Evolutionary conservation across 345 rosid species (phyloP).

Genomic region (Citrus hindsii): DNA sequence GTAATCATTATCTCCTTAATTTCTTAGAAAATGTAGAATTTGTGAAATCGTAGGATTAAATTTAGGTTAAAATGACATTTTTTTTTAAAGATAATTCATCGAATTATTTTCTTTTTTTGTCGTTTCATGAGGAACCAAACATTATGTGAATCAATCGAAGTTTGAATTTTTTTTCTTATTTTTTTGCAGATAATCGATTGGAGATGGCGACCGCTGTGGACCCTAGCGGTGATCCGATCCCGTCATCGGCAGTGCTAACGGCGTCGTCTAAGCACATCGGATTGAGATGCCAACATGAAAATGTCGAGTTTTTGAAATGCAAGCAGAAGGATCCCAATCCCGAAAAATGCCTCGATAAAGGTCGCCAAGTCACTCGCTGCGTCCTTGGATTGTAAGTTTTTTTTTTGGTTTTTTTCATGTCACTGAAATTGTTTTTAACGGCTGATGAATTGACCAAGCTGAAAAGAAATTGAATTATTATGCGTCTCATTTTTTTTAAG

Average conservation of each 20-base stretch:
- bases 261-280: constrained; percentile 87
- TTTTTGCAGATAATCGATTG: constrained; percentile 13
- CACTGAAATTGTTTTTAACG: no score
- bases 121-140: neutral
- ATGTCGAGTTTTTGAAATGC: constrained; percentile 88
- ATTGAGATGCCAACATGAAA: constrained; percentile 61
- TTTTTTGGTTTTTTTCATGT: neutral
- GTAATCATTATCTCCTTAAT: neutral
- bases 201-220: constrained; percentile 78
- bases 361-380: constrained; percentile 93
- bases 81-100: neutral
- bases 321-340: constrained; percentile 98
- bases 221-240: constrained; percentile 75
- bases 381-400: constrained; percentile 76
- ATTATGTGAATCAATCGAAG: neutral
- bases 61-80: neutral
- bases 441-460: neutral
- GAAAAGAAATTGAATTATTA: neutral
- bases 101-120: neutral
- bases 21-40: neutral
- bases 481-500: neutral
- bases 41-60: neutral
- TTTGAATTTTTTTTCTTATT: neutral
- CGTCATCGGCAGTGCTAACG: constrained; percentile 88
- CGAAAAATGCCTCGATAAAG: constrained; percentile 95